Evolutionary conservation across 495 filamentous ascomycete genomes (phyloP).

Genomic region (Neohortaea acidophila): DNA sequence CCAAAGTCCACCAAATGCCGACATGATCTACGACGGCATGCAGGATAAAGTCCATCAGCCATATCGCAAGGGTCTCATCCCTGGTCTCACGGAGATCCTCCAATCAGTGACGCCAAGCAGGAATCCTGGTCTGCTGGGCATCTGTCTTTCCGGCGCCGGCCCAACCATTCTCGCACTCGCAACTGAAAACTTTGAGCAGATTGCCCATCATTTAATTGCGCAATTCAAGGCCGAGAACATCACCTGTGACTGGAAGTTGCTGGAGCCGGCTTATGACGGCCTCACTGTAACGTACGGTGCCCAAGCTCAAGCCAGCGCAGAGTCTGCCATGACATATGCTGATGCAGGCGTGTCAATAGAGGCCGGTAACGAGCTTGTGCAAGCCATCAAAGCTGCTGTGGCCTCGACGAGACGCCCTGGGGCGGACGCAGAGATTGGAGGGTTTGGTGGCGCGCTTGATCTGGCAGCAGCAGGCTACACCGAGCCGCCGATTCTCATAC

Average conservation of each 20-base stretch:
- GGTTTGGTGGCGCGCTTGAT: slow-evolving; percentile 84
- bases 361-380: slow-evolving; percentile 77
- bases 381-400: slow-evolving; percentile 73
- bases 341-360: slow-evolving; percentile 83
- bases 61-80: slow-evolving; percentile 76
- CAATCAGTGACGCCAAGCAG: slow-evolving; percentile 67
- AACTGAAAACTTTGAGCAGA: slow-evolving; percentile 69
- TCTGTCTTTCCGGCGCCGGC: slow-evolving; percentile 84
- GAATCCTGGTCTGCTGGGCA: slow-evolving; percentile 76
- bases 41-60: slow-evolving; percentile 95
- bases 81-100: slow-evolving; percentile 79
- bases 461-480: slow-evolving; percentile 61
- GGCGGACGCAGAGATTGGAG: slow-evolving; percentile 80
- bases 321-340: slow-evolving; percentile 62
- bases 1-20: slow-evolving; percentile 73
- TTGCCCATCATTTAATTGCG: slow-evolving; percentile 42
- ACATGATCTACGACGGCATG: slow-evolving; percentile 91
- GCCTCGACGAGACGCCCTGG: slow-evolving; percentile 65
- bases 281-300: slow-evolving; percentile 47
- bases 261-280: slow-evolving; percentile 76
- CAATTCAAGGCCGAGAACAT: slow-evolving; percentile 51
- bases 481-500: slow-evolving; percentile 61
- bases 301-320: no score
- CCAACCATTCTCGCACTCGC: slow-evolving; percentile 89
- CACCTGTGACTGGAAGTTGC: slow-evolving; percentile 67